These are phyloP conservation scores for Suillus plorans DNA, from an alignment of 768 basidiomycete species.

Conservation along the genomic window DNA sequence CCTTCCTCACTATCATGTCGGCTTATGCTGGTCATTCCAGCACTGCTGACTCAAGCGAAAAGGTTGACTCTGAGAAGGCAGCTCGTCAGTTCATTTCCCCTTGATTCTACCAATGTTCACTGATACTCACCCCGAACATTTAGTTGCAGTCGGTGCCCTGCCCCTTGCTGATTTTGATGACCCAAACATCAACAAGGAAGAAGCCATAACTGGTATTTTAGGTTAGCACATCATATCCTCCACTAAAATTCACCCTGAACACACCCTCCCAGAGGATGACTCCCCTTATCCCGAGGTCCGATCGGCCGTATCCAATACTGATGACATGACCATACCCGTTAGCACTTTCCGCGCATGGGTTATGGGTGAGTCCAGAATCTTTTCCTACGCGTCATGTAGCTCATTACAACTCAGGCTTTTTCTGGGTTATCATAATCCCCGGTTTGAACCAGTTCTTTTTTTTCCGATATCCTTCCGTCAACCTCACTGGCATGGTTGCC, in stretches of 20 bases:
- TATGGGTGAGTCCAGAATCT: slow-evolving; percentile 26
- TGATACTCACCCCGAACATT: neutral
- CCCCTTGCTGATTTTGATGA: slow-evolving; percentile 39
- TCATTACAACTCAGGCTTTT: slow-evolving; percentile 30
- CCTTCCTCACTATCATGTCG: slow-evolving; percentile 17
- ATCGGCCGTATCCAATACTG: slow-evolving; percentile 49
- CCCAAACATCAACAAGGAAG: slow-evolving; percentile 44
- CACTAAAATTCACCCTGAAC: neutral
- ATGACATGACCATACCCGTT: slow-evolving; percentile 42
- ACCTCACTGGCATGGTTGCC: slow-evolving; percentile 46
- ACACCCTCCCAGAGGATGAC: slow-evolving; percentile 37
- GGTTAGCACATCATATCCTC: neutral
- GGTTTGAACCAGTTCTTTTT: slow-evolving; percentile 74
- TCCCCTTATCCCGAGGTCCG: slow-evolving; percentile 56
- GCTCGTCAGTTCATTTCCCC: neutral
- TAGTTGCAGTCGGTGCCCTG: neutral
- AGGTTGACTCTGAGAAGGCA: slow-evolving; percentile 16
- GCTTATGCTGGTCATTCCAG: slow-evolving; percentile 14
- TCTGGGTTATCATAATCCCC: slow-evolving; percentile 56
- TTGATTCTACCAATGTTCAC: neutral
- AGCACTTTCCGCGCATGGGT: slow-evolving; percentile 38
- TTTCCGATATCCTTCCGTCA: slow-evolving; percentile 52
- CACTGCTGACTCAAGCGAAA: slow-evolving; percentile 21
- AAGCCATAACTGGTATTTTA: slow-evolving; percentile 14
- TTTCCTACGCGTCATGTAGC: neutral